These are phyloP conservation scores for Aristolochia fimbriata DNA, from an alignment of 164 flowering plant genomes.

Conservation along the genomic window DNA sequence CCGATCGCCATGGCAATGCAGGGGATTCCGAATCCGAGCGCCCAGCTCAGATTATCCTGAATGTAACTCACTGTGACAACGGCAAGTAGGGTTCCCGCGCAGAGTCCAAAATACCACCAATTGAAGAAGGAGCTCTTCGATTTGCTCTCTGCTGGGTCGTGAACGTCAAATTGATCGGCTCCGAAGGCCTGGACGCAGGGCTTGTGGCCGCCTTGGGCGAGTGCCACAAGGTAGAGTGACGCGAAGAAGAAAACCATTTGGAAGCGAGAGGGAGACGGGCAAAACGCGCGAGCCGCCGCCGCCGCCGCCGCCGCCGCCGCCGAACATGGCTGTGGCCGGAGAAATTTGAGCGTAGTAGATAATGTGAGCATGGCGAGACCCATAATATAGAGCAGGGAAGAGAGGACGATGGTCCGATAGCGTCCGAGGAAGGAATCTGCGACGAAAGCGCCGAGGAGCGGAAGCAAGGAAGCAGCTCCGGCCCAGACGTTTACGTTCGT, in stretches of 20 bases:
- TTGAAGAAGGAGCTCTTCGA: constrained; percentile 14
- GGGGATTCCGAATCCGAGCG: constrained; percentile 4
- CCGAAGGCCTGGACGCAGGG: constrained; percentile 18
- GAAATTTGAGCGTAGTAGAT: constrained; percentile 27
- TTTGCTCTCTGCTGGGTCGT: constrained; percentile 1
- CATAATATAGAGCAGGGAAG: constrained; percentile 12
- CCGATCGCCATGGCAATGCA: not conserved
- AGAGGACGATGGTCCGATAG: constrained; percentile 8
- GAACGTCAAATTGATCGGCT: constrained; percentile 11
- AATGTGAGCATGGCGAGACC: constrained; percentile 40
- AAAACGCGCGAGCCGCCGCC: not conserved
- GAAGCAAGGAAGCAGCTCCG: constrained; percentile 26
- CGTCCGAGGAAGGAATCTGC: constrained; percentile 14
- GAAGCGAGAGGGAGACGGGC: not conserved
- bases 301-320: too few species aligned
- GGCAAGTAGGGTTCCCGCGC: not conserved
- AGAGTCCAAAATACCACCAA: constrained; percentile 14
- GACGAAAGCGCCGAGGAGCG: constrained; percentile 17
- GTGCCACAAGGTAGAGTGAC: constrained; percentile 14
- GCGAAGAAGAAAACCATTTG: constrained; percentile 8
- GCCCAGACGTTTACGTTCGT: constrained; percentile 28
- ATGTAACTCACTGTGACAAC: not conserved
- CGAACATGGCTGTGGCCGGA: constrained; percentile 15
- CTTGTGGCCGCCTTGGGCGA: constrained; percentile 12
- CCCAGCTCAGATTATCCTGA: constrained; percentile 7